Percentiles rank a stretch among this genome's conserved stretches.
These are phyloP conservation scores for Cavenderia fasciculata DNA, from an alignment of 78 protist species.

Conservation along the genomic window DNA sequence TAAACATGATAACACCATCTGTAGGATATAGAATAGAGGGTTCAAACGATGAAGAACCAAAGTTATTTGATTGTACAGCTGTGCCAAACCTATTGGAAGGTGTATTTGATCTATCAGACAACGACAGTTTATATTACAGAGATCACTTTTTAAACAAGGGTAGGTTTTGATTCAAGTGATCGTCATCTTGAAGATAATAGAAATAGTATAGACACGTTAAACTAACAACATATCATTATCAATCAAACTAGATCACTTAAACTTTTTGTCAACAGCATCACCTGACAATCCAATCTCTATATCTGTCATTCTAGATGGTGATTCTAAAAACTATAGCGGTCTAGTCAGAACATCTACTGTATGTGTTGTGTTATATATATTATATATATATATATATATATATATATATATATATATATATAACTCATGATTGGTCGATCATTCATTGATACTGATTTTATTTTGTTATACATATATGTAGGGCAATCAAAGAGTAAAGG, in stretches of 20 bases:
- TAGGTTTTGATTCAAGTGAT: not conserved
- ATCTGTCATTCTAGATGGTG: slow-evolving; percentile 25
- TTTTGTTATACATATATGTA: not conserved
- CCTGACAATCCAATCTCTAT: slow-evolving; percentile 49
- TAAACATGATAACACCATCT: slow-evolving; percentile 51
- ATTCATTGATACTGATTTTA: not conserved
- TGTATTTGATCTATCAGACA: slow-evolving; percentile 67
- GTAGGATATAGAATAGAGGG: slow-evolving; percentile 67
- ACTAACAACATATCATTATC: not conserved
- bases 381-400: too few relatives aligned
- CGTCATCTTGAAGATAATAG: too few relatives aligned
- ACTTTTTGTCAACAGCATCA: slow-evolving; percentile 16
- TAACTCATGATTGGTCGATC: too few relatives aligned
- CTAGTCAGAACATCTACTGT: slow-evolving; percentile 57
- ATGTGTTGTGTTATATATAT: too few relatives aligned
- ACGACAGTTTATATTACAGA: slow-evolving; percentile 48
- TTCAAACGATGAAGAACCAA: not conserved
- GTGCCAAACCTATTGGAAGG: slow-evolving; percentile 56
- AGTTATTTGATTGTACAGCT: slow-evolving; percentile 45
- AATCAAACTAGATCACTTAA: slow-evolving; percentile 3
- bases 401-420: too few relatives aligned
- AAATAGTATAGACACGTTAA: not conserved
- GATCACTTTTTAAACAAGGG: slow-evolving; percentile 56
- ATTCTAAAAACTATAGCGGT: slow-evolving; percentile 30
- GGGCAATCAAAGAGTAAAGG: slow-evolving; percentile 66